A percentile compares a stretch with the other conserved stretches of the same genome.
Conservation (phyloP, 2,329 filamentous ascomycete species). For the Macroventuria anomochaeta region DNA sequence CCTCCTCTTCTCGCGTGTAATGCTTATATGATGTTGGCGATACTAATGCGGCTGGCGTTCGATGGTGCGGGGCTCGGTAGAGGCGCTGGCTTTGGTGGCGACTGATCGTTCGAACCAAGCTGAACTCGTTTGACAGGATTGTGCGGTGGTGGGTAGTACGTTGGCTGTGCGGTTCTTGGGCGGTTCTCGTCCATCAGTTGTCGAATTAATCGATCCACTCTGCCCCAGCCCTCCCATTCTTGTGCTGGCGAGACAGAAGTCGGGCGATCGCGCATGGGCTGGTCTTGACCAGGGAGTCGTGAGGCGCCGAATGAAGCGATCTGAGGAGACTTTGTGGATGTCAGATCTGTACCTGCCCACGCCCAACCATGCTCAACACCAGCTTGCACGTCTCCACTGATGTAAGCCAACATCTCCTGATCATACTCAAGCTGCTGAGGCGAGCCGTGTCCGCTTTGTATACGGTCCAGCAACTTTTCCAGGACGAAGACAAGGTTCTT, state of each 20-base stretch:
- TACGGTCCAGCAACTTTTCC: conserved; percentile 66
- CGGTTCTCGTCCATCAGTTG: conserved; percentile 60
- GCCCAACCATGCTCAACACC: conserved; percentile 81
- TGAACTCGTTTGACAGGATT: conserved; percentile 49
- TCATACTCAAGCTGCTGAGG: conserved; percentile 65
- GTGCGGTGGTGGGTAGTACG: conserved; percentile 48
- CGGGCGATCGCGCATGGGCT: conserved; percentile 51
- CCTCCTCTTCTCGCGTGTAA: neutral
- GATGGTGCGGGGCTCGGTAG: conserved; percentile 37
- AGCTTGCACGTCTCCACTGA: conserved; percentile 85
- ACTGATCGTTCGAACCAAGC: conserved; percentile 34
- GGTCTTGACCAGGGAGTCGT: conserved; percentile 23
- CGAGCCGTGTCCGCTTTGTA: conserved; percentile 52
- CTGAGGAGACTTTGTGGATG: neutral
- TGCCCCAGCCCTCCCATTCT: conserved; percentile 83
- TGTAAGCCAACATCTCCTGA: conserved; percentile 87
- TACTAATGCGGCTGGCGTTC: conserved; percentile 54
- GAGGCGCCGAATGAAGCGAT: neutral
- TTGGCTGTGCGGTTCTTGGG: conserved; percentile 30
- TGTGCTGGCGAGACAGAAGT: conserved; percentile 60
- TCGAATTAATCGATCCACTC: conserved; percentile 69
- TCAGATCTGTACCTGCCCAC: conserved; percentile 64
- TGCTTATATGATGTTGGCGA: conserved; percentile 53
- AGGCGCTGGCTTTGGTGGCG: conserved; percentile 27
- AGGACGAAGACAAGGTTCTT: conserved; percentile 84